phyloP scores from a whole-genome alignment of 441 rosid genomes.

The Populus tomentosa region DNA sequence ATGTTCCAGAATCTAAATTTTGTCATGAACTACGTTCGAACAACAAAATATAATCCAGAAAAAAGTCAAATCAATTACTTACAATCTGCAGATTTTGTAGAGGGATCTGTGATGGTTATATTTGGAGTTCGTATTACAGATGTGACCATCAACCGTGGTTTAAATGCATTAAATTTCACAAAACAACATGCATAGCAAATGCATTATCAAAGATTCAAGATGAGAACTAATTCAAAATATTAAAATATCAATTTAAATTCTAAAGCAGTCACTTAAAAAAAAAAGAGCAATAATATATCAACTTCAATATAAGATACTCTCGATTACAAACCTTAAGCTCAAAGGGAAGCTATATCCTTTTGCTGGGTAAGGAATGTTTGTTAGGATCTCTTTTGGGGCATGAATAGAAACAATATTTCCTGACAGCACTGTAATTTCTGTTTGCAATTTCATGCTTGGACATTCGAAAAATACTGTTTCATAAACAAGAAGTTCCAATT shows the following conservation, averaged over 20 bases:
- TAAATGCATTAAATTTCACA: neutral
- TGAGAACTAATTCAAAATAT: neutral
- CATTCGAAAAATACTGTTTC: slow-evolving; percentile 67
- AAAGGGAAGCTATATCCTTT: slow-evolving; percentile 76
- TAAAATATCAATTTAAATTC: neutral
- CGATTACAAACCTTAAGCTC: slow-evolving; percentile 62
- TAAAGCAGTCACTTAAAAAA: neutral
- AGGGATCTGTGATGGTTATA: neutral
- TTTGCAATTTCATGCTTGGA: slow-evolving; percentile 55
- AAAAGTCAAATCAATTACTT: neutral
- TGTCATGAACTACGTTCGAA: neutral
- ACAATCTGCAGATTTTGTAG: neutral
- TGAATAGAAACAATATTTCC: slow-evolving; percentile 53
- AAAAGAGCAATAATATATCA: neutral
- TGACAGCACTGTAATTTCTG: slow-evolving; percentile 60
- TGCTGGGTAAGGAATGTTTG: slow-evolving; percentile 74
- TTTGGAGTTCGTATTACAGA: neutral
- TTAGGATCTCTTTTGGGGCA: slow-evolving; percentile 72
- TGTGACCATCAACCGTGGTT: neutral
- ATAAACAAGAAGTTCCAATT: slow-evolving; percentile 21
- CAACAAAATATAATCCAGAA: neutral
- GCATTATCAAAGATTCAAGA: neutral
- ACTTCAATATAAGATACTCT: slow-evolving; percentile 9
- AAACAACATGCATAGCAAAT: neutral
- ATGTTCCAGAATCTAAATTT: neutral